Percentiles rank a stretch among this genome's conserved stretches.
Evolutionary conservation across 306 rosid genomes (phyloP).

Genomic region (Vigna trinervia): DNA sequence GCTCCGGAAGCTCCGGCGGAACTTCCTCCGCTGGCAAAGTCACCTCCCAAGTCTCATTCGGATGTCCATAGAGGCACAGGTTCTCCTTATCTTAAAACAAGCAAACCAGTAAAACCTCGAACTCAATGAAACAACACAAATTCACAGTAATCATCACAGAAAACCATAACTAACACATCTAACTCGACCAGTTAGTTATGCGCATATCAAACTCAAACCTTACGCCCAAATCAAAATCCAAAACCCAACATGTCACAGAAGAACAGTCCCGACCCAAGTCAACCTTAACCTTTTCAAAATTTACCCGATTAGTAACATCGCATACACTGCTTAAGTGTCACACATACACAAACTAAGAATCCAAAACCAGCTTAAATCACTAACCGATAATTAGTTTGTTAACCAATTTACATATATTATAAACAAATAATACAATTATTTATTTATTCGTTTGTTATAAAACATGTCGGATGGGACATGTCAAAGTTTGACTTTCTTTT

Average conservation of each 20-base stretch:
- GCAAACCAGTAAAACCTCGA: background rate
- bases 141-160: background rate
- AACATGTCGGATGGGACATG: constrained; percentile 31
- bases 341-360: background rate
- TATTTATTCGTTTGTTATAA: background rate
- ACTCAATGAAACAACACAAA: background rate
- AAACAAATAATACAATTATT: background rate
- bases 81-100: constrained; percentile 86
- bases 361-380: background rate
- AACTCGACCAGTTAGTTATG: background rate
- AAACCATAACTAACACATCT: background rate
- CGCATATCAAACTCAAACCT: background rate
- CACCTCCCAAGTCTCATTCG: constrained; percentile 95
- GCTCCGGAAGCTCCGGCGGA: constrained; percentile 99
- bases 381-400: background rate
- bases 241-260: background rate
- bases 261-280: constrained; percentile 17
- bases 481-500: constrained; percentile 41
- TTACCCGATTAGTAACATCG: background rate
- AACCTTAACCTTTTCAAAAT: background rate
- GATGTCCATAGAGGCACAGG: constrained; percentile 91
- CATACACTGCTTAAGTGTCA: background rate
- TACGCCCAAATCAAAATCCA: constrained; percentile 30
- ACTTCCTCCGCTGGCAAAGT: constrained; percentile 97
- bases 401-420: constrained; percentile 3